phyloP scores from a whole-genome alignment of 768 basidiomycete genomes.

The Rickenella mellea region DNA sequence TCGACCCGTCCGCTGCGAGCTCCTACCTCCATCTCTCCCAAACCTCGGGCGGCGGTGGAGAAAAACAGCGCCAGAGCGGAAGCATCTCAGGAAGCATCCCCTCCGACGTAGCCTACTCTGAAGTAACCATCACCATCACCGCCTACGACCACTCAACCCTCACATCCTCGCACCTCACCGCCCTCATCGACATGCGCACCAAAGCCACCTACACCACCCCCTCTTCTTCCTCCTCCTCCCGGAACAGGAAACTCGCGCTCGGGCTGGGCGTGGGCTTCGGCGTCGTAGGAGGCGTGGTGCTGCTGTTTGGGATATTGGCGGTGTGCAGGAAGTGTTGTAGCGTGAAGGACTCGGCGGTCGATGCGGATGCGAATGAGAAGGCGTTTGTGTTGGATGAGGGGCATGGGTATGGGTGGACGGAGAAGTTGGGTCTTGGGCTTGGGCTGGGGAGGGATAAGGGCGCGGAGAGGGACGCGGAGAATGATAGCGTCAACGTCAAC shows the following conservation, averaged over 20 bases:
- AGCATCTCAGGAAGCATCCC: conserved; percentile 39
- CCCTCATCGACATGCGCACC: conserved; percentile 39
- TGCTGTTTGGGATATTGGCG: conserved; percentile 47
- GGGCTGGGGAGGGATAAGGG: too few species aligned
- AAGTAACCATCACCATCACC: conserved; percentile 48
- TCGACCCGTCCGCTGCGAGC: conserved; percentile 39
- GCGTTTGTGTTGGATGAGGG: not conserved
- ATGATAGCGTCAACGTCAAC: too few species aligned
- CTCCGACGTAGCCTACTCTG: conserved; percentile 16
- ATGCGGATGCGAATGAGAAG: not conserved
- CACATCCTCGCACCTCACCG: conserved; percentile 58
- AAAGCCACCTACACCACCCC: conserved; percentile 28
- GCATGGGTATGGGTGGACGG: not conserved
- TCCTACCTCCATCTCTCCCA: conserved; percentile 42
- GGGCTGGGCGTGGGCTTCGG: conserved; percentile 57
- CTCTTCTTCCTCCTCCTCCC: conserved; percentile 31
- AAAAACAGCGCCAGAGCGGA: too few species aligned
- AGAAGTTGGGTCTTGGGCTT: not conserved
- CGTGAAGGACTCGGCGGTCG: conserved; percentile 45
- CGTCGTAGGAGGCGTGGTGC: conserved; percentile 46
- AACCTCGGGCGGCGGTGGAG: conserved; percentile 37
- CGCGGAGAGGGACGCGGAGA: too few species aligned
- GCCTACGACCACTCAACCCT: conserved; percentile 60
- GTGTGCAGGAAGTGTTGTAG: conserved; percentile 43
- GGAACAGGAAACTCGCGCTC: conserved; percentile 36